Evolutionary conservation across 139 green algal species (phyloP), one percentile per base, ranked within the genome.

Genomic region (Micractinium sp.): DNA sequence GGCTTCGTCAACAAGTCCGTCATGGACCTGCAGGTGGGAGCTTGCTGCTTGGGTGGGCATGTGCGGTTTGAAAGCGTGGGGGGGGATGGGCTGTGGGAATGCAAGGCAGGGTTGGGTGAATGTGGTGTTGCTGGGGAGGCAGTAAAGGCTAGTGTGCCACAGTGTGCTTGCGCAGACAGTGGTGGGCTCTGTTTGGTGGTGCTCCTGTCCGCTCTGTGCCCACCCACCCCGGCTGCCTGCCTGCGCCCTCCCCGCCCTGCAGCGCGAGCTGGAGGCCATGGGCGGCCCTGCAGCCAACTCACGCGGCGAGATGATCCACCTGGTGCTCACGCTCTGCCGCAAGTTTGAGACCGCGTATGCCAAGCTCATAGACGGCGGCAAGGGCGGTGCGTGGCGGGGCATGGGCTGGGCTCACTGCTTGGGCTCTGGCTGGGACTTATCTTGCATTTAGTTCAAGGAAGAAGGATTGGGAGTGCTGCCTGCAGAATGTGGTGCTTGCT

Each of bases 251-350:
- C 39, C 33, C 33, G 20, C 20, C 74, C 74, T 47, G 74, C 74
- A 80, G 74, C 74, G 74, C 19, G 95, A 98, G 91, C 90, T 98
- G 38, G 92, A 95, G 33, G 93, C 91, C 31, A 89, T 99, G 88
- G 86, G 97, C 35, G 93, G 92, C 27, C 90, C 92, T 16, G 89
- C 86, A 14, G 86, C 88, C 27, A 93, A 31, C 91, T 71, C 93
- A 93, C 87, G 87, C 95, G 97, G 97, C 80, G 94, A 94, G 78
- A 98, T 99, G 97, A 90, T 99, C 84, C 97, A 99, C 92, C 93
- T 98, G 63, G 95, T 98, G 79, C 94, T 99, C 35, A 95, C 93
- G 69, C 90, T 98, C 56, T 97, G 94, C 84, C 94, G 95, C 47
- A 94, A 97, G 85, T 95, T 98, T 89, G 96, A 99, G 92, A 94